phyloP scores from a whole-genome alignment of 306 rosid genomes.

The Myrica gale region DNA sequence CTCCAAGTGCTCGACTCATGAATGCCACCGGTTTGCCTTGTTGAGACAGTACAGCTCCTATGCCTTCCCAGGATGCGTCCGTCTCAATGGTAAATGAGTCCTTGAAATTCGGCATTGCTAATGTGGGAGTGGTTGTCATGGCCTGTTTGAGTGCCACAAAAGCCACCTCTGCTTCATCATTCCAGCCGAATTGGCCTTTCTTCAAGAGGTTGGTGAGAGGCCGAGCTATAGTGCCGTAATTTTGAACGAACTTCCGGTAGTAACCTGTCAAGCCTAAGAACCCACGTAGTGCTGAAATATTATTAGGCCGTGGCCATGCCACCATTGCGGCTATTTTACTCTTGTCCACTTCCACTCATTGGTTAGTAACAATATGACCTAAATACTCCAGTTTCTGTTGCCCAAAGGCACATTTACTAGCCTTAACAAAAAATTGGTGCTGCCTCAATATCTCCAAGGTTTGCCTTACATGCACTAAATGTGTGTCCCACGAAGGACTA shows the following conservation, averaged over 20 bases:
- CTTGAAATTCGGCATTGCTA: too few species aligned
- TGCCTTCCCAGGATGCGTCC: too few species aligned
- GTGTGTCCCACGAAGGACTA: too few species aligned
- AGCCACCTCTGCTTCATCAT: background rate
- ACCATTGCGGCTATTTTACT: background rate
- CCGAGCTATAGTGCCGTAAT: too few species aligned
- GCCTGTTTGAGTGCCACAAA: too few species aligned
- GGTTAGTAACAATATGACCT: background rate
- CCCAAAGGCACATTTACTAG: background rate
- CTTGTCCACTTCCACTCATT: background rate
- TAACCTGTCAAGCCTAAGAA: conserved; percentile 17
- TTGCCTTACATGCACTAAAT: too few species aligned
- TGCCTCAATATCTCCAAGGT: too few species aligned
- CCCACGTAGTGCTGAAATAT: background rate
- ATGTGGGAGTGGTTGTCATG: too few species aligned
- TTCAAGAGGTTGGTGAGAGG: background rate
- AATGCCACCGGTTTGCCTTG: too few species aligned
- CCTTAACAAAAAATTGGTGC: background rate
- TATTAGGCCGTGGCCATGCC: background rate
- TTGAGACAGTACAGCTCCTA: too few species aligned
- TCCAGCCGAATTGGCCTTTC: background rate
- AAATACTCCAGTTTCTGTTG: background rate
- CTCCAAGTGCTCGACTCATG: too few species aligned
- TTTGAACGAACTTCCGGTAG: background rate
- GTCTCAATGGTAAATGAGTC: too few species aligned